A percentile compares a stretch with the other conserved stretches of the same genome.
phyloP scores from a whole-genome alignment of 2,329 filamentous ascomycete genomes.

The Seiridium cupressi region DNA sequence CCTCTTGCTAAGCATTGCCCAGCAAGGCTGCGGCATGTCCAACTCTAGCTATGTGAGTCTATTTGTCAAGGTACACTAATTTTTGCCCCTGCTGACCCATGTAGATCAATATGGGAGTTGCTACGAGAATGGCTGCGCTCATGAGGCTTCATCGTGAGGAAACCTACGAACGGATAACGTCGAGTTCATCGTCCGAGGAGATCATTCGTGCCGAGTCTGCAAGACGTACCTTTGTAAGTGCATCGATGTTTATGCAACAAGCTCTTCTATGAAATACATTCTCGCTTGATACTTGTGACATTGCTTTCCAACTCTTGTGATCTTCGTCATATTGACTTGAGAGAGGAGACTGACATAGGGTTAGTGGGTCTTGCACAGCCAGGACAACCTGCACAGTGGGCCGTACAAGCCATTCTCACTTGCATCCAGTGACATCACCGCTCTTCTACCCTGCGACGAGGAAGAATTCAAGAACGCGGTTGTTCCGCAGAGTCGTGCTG shows the following conservation, averaged over 20 bases:
- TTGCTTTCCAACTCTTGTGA: neutral
- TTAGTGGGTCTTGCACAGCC: constrained; percentile 59
- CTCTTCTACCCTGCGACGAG: constrained; percentile 52
- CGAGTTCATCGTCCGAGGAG: constrained; percentile 40
- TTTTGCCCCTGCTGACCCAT: constrained; percentile 14
- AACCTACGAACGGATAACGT: constrained; percentile 42
- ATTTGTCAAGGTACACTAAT: neutral
- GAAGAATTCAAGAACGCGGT: constrained; percentile 47
- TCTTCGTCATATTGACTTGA: neutral
- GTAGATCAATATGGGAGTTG: constrained; percentile 55
- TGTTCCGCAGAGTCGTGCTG: constrained; percentile 48
- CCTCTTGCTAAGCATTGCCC: constrained; percentile 56
- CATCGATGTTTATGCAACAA: too few species aligned
- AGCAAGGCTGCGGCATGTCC: constrained; percentile 54
- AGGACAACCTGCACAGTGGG: constrained; percentile 56
- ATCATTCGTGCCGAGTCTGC: constrained; percentile 54
- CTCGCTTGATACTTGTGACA: neutral
- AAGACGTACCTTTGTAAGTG: constrained; percentile 50
- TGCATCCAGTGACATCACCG: constrained; percentile 51
- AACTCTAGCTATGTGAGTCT: constrained; percentile 52
- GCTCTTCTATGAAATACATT: neutral
- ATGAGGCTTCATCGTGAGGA: constrained; percentile 57
- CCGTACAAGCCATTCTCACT: constrained; percentile 50
- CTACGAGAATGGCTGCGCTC: constrained; percentile 53
- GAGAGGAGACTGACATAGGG: constrained; percentile 8